These are phyloP conservation scores for Colletotrichum caudatum DNA, from an alignment of 2,329 filamentous ascomycete genomes.

Conservation along the genomic window DNA sequence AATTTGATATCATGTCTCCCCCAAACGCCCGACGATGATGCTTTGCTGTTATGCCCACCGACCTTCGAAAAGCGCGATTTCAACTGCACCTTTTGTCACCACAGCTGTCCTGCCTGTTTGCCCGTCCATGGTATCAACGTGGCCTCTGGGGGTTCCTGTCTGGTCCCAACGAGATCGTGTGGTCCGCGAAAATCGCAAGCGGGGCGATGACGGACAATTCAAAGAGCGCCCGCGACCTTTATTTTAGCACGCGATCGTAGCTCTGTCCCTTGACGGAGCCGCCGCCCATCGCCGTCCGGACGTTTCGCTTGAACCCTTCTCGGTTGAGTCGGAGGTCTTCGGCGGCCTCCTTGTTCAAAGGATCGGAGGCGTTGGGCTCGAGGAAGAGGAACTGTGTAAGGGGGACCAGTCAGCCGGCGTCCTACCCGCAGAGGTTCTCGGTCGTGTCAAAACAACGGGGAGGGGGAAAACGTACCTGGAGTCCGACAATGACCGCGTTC, in stretches of 20 bases:
- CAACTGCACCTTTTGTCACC: slow-evolving; percentile 9
- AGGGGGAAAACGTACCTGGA: slow-evolving; percentile 71
- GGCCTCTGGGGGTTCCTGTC: neutral
- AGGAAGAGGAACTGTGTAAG: slow-evolving; percentile 87
- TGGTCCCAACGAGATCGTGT: neutral
- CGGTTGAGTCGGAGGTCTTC: slow-evolving; percentile 89
- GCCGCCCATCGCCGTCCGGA: slow-evolving; percentile 84
- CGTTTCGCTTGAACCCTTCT: slow-evolving; percentile 92
- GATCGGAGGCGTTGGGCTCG: slow-evolving; percentile 95
- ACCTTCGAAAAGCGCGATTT: slow-evolving; percentile 28
- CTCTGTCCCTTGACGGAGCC: slow-evolving; percentile 77
- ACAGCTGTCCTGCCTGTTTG: slow-evolving; percentile 15
- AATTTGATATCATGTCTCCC: slow-evolving; percentile 33
- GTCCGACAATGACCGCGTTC: slow-evolving; percentile 94
- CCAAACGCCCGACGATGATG: slow-evolving; percentile 40
- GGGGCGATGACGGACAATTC: neutral
- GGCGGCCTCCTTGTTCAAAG: slow-evolving; percentile 97
- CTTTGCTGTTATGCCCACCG: slow-evolving; percentile 35
- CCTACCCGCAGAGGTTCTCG: neutral
- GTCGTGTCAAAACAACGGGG: slow-evolving; percentile 41
- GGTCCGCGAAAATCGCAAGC: neutral
- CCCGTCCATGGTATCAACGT: slow-evolving; percentile 2
- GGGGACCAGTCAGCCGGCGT: slow-evolving; percentile 44
- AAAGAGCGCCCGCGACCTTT: slow-evolving; percentile 38
- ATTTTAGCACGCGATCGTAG: slow-evolving; percentile 85